Conservation (phyloP, 768 basidiomycete species). For the Mycena floridula region DNA sequence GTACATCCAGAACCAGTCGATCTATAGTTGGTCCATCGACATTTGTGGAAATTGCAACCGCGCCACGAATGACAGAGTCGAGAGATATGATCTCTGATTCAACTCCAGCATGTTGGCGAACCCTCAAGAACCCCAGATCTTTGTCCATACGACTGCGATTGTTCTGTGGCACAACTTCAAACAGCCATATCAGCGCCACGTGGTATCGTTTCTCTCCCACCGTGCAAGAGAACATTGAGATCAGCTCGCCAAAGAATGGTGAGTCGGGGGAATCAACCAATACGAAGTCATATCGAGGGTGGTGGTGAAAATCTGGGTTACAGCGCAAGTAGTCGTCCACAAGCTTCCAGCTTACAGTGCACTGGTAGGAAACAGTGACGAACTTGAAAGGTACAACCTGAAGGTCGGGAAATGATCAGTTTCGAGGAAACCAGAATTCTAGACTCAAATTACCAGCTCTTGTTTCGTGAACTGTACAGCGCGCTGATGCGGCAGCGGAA, state of each 20-base stretch:
- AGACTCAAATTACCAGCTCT: not conserved
- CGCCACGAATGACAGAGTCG: not conserved
- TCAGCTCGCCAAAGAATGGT: too few relatives aligned
- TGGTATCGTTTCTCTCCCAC: too few relatives aligned
- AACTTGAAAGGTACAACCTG: not conserved
- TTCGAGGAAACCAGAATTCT: not conserved
- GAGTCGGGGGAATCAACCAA: too few relatives aligned
- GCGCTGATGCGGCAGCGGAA: not conserved
- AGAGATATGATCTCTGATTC: not conserved
- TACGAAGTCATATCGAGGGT: constrained; percentile 19
- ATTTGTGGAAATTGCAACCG: not conserved
- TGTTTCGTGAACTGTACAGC: not conserved
- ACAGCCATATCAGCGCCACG: too few relatives aligned
- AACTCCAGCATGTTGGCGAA: not conserved
- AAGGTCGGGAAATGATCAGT: not conserved
- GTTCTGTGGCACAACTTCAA: not conserved
- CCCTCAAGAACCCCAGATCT: not conserved
- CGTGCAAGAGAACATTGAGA: too few relatives aligned
- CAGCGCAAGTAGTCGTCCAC: constrained; percentile 21
- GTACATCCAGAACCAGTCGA: not conserved
- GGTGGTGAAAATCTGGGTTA: constrained; percentile 21
- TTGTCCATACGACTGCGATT: not conserved
- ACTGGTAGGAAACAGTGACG: too few relatives aligned
- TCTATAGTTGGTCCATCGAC: not conserved
- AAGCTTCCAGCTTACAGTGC: constrained; percentile 15